phyloP scores from a whole-genome alignment of 768 basidiomycete genomes.

The Hortiboletus flavorubellus region DNA sequence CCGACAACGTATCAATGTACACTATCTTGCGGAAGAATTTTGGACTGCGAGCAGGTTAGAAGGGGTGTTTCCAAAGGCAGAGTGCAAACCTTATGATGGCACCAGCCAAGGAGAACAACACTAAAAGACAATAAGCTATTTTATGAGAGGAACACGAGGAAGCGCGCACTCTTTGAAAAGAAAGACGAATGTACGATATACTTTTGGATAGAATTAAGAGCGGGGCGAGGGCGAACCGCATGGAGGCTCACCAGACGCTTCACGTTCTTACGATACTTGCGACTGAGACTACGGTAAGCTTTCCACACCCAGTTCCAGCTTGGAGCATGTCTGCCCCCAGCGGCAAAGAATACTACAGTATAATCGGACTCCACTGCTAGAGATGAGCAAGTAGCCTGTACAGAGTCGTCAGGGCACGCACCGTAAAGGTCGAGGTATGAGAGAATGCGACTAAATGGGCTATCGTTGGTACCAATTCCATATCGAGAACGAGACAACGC shows the following conservation, averaged over 20 bases:
- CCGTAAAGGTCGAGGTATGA: conserved; percentile 81
- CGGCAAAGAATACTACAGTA: conserved; percentile 82
- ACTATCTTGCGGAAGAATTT: conserved; percentile 86
- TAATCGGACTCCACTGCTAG: conserved; percentile 83
- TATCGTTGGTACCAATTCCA: conserved; percentile 2
- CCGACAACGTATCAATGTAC: conserved; percentile 75
- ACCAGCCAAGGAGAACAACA: conserved; percentile 86
- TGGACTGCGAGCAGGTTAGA: conserved; percentile 48
- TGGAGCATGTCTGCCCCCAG: conserved; percentile 70
- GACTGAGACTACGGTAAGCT: conserved; percentile 73
- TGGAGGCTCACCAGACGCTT: conserved; percentile 63
- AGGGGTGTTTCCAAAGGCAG: neutral
- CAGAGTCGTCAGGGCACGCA: conserved; percentile 28
- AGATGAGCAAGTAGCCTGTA: neutral
- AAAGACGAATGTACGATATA: conserved; percentile 86
- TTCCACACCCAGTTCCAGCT: conserved; percentile 93
- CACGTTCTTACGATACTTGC: conserved; percentile 86
- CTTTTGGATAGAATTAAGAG: conserved; percentile 42
- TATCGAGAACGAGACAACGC: conserved; percentile 31
- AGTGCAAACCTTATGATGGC: conserved; percentile 74
- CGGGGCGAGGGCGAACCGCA: neutral
- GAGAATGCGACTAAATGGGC: conserved; percentile 58
- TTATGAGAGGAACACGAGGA: neutral
- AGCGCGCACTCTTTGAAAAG: conserved; percentile 74
- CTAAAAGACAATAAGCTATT: conserved; percentile 36